Evolutionary conservation across 2,329 filamentous ascomycete species (phyloP), one percentile per base, ranked within the genome.

Genomic region (Exophiala alcalophila): DNA sequence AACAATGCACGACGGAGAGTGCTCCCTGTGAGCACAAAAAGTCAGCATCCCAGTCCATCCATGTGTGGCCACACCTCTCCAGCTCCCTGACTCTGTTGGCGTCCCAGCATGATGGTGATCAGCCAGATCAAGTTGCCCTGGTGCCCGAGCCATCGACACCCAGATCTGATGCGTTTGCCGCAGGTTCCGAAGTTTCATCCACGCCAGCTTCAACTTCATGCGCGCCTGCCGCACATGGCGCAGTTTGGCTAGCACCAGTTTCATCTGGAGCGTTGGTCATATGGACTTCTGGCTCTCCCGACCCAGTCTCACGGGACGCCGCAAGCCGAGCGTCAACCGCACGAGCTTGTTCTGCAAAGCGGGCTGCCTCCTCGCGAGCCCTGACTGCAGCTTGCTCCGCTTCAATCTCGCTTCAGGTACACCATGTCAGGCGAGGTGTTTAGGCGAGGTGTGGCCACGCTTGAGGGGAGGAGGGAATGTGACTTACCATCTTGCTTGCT

Each of bases 401-500:
- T 40, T 52, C 44, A 38, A 42, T 38, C 42, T 43, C 29, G 23
- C 46, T 52, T 52, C 39, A 48, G 29, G 44, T 37, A 49, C 35
- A 39, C 44, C 44, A 51, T 47, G 48, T 49, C 45, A 54, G 44
- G 53, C 40, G 44, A 47, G 44, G 34, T 36, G 31, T n/a, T n/a
- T n/a, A n/a, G n/a, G n/a, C n/a, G n/a, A n/a, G n/a, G n/a, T n/a
- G n/a, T n/a, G 42, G 42, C 33, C 30, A 16, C 27, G 38, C 42
- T 24, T 28, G 28, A 52, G 34, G 38, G 40, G 24, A 41, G 48
- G 32, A 19, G 25, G 42, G 39, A 49, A 49, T 19, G 21, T 18
- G 32, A 65, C 84, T 76, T 71, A 90, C 86, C 83, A 86, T 68
- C 79, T 33, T 15, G 43, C 72, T 36, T 72, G 72, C 59, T 89